Evolutionary conservation across 2,329 filamentous ascomycete genomes (phyloP), one percentile per base, ranked within the genome.

Genomic region (Diplocarpon rosae): DNA sequence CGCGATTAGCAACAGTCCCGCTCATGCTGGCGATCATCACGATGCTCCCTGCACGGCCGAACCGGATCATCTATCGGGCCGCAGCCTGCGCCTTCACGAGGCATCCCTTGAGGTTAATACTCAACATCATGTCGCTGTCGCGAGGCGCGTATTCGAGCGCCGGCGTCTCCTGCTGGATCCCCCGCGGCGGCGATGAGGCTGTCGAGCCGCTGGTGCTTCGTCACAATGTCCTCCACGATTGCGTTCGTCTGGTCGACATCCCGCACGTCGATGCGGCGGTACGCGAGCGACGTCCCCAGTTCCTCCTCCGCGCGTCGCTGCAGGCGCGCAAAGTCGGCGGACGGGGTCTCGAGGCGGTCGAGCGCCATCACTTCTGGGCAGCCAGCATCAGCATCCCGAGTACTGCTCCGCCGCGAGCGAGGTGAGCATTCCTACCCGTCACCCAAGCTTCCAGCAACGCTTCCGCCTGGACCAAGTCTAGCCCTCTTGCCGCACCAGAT

Each of bases 31-130:
- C 78, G 58, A 85, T 80, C 57, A 85, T 63, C 12, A 76, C 75
- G 48, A 85, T 74, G 58, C 76, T 82, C 0, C 80, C 79, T 5
- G 68, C 65, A 20, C 66, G 69, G 46, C 75, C 70, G 24, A 75
- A 68, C 40, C 71, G 70, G 16, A 78, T 67, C 73, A 85, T 79
- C 62, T 92, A 83, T 44, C 80, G 74, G 29, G 88, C 89, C n/a
- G 86, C 85, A 15, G 86, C 86, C 69, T 90, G 85, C 20, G 87
- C 86, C 51, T 86, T 93, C 74, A 89, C 78, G 66, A 87, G 85
- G 24, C 75, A 79, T 11, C 88, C 89, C n/a, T 80, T 92, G 55
- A 94, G 72, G 65, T 95, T 93, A 59, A 90, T 81, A 57, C 83
- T 76, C 64, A 94, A 73, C 70, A 94, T 85, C 63, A 79, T 75